Base-by-base conservation (phyloP, 1,139 yeast genomes). In the Blastobotrys petasosporus region DNA sequence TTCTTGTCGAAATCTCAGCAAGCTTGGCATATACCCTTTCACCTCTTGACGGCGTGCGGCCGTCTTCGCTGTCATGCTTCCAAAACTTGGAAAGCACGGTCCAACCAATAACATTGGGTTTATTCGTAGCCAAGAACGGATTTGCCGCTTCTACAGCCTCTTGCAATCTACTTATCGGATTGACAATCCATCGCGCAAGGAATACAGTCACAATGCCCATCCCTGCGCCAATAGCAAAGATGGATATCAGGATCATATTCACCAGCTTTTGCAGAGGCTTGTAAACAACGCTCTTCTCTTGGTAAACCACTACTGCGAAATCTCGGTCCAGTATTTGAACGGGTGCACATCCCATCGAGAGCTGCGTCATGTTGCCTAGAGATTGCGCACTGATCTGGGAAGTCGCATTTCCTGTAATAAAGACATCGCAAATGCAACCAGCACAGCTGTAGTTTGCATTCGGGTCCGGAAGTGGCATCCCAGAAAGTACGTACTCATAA, bases 141-240 rank as follows among this genome's bases (percentile, higher is more conserved):
- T 74, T 67, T 3, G 74, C 65, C 39, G 71, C 77, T 59, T 87
- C 96, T 0, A 97, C 87, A 0, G 96, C 96, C 53, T 83, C 81
- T 60, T 85, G 90, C 41, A 90, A 73, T 50, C 82, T 74, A 32
- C 86, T 75, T 47, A 90, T 87, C 0, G 97, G 97, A 49, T 86
- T 69, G 5, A 87, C 92, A 34, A 94, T 90, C 76, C 84, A 85
- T 48, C 85, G 87, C 0, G 96, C 88, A 49, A 88, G 67, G 2
- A 94, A 84, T 64, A 87, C 77, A 0, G 97, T 86, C 15, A 85
- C 66, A 1, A 86, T 55, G 58, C 86, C 80, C 75, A 88, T 80
- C 47, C 85, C 80, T 0, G 71, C 84, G 1, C 94, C 95, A 28
- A 86, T 80, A 1, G 85, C 88, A 42, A 88, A 71, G 32, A 87